A percentile compares a stretch with the other conserved stretches of the same genome.
phyloP scores from a whole-genome alignment of 2,329 filamentous ascomycete species.

The Venturia effusa region DNA sequence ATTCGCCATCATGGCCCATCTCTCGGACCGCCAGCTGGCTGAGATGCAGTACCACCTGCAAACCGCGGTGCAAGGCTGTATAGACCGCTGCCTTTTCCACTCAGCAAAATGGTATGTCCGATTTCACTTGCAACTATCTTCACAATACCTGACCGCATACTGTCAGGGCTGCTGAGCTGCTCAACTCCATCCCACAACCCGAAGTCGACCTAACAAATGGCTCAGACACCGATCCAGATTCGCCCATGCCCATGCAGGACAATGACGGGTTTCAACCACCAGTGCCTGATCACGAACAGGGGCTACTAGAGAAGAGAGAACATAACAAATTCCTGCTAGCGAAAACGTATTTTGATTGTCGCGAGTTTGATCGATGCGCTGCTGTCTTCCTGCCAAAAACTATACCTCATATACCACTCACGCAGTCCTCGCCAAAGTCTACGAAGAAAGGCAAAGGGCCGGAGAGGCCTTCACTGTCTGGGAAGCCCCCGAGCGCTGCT shows the following conservation, averaged over 20 bases:
- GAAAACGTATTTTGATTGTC: slow-evolving; percentile 89
- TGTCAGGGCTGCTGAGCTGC: slow-evolving; percentile 80
- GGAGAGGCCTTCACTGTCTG: slow-evolving; percentile 18
- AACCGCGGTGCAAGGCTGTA: slow-evolving; percentile 80
- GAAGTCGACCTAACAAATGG: slow-evolving; percentile 35
- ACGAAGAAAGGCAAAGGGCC: slow-evolving; percentile 51
- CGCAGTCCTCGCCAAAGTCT: slow-evolving; percentile 18
- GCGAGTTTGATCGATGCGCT: slow-evolving; percentile 88
- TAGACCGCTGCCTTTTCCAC: slow-evolving; percentile 89
- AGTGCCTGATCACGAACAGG: slow-evolving; percentile 61
- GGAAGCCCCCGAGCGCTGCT: slow-evolving; percentile 6
- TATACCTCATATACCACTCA: slow-evolving; percentile 41
- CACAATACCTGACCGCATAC: slow-evolving; percentile 16
- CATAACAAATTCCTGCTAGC: slow-evolving; percentile 77
- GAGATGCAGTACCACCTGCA: slow-evolving; percentile 68
- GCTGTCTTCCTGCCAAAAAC: slow-evolving; percentile 77
- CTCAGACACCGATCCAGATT: slow-evolving; percentile 49
- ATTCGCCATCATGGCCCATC: slow-evolving; percentile 9
- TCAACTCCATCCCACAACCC: slow-evolving; percentile 61
- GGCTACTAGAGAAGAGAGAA: slow-evolving; percentile 65
- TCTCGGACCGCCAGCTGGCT: slow-evolving; percentile 32
- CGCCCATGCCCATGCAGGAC: slow-evolving; percentile 37
- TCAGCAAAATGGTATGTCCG: slow-evolving; percentile 76
- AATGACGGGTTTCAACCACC: slow-evolving; percentile 17
- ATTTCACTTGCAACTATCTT: slow-evolving; percentile 11